Conservation (phyloP, 1,139 yeast genomes). For the Saccharomyces hybrid region DNA sequence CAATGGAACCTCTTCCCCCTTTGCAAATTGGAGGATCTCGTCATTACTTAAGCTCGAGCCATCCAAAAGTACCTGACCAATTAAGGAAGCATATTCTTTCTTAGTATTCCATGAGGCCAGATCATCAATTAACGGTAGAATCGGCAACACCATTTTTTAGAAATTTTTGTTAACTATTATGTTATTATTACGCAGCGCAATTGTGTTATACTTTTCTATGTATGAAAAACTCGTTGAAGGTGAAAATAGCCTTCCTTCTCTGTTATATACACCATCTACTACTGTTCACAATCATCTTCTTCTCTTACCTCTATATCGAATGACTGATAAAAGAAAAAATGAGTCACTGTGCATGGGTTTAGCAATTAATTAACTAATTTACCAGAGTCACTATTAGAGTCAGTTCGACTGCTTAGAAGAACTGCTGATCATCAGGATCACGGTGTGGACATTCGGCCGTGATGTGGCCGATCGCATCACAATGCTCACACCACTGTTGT, state of each 20-base stretch:
- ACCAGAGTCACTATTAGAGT: slow-evolving; percentile 1
- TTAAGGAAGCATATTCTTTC: slow-evolving; percentile 6
- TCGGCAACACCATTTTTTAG: slow-evolving; percentile 23
- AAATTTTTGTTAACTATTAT: not conserved
- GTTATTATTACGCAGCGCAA: not conserved
- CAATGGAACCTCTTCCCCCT: slow-evolving; percentile 8
- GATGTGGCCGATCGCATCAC: slow-evolving; percentile 85
- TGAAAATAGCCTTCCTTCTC: not conserved
- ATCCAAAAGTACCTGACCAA: slow-evolving; percentile 24
- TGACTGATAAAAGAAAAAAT: not conserved
- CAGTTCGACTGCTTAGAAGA: slow-evolving; percentile 1
- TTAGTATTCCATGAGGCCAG: not conserved
- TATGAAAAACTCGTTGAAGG: not conserved
- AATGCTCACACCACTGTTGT: slow-evolving; percentile 80
- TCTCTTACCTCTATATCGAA: not conserved
- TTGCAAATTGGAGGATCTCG: slow-evolving; percentile 13
- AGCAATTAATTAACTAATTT: not conserved
- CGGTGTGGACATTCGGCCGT: slow-evolving; percentile 75
- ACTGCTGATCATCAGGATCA: not conserved
- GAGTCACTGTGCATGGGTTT: slow-evolving; percentile 1
- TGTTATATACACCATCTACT: not conserved
- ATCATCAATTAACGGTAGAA: slow-evolving; percentile 24
- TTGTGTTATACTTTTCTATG: not conserved
- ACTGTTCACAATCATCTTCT: not conserved
- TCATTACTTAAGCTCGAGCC: slow-evolving; percentile 12